Conservation (phyloP, 768 basidiomycete genomes). For the Chlorophyllum brunneum region DNA sequence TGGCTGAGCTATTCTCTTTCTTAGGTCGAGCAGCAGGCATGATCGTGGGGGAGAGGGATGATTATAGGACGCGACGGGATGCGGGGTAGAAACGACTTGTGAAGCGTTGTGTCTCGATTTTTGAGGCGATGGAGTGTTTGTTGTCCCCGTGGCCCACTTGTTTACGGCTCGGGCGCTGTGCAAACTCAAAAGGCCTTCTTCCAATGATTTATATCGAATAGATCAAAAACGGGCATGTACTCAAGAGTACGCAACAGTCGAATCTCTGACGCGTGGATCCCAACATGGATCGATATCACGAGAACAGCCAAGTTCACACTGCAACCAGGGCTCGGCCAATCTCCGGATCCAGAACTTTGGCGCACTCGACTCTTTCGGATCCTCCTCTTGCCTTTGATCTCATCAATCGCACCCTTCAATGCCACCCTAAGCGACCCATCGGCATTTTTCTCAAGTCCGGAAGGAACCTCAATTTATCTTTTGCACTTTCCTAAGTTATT, state of each 20-base stretch:
- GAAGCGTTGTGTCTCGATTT: conserved; percentile 25
- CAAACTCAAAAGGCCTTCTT: conserved; percentile 29
- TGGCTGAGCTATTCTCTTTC: conserved; percentile 59
- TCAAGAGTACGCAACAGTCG: conserved; percentile 11
- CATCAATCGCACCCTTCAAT: conserved; percentile 27
- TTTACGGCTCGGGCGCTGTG: conserved; percentile 37
- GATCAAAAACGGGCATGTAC: conserved; percentile 10
- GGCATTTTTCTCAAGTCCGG: conserved; percentile 30
- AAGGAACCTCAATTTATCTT: conserved; percentile 17
- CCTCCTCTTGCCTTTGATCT: conserved; percentile 29
- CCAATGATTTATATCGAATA: conserved; percentile 33
- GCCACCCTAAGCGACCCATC: conserved; percentile 22
- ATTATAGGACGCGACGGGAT: conserved; percentile 25
- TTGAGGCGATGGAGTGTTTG: conserved; percentile 36
- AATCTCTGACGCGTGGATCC: conserved; percentile 13
- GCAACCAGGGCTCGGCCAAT: conserved; percentile 34
- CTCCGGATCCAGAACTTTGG: conserved; percentile 40
- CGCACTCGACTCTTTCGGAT: conserved; percentile 20
- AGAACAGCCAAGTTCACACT: conserved; percentile 31
- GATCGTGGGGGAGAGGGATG: conserved; percentile 26
- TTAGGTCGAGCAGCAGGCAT: conserved; percentile 70
- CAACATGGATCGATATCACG: conserved; percentile 34
- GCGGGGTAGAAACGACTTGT: conserved; percentile 17
- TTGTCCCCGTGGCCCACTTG: conserved; percentile 37
- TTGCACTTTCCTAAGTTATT: neutral